Evolutionary conservation across 108 stramenopile species (phyloP), one percentile per base, ranked within the genome.

Genomic region (Nitzschia sp.): DNA sequence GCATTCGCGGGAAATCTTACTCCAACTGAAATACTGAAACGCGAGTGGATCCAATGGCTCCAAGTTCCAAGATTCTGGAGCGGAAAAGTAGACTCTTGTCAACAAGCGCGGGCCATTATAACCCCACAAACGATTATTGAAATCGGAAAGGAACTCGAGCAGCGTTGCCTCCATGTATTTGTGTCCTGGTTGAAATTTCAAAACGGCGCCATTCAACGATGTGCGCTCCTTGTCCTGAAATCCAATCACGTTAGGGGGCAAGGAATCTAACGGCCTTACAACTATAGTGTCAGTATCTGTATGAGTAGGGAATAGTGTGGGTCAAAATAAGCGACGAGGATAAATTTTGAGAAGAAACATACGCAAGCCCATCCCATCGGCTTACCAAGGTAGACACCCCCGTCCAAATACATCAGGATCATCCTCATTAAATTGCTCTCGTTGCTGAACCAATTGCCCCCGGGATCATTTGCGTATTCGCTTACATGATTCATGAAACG

Each of bases 241-340:
- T 11, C 29, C 56, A 29, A 57, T 31, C 3, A 29, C 27, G 29
- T 57, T 57, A 5, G 5, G 56, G 11, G 49, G 21, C 11, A 51
- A 19, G 17, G 18, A 9, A 51, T 51, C 49, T 19, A 51, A 21
- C n/a, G 19, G 49, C 21, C 21, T 51, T 19, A 51, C 49, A n/a
- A 51, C 49, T 19, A 51, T 51, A 21, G 49, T 51, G 21, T 51
- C 49, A 5, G 49, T 51, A 51, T 51, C 49, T 51, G 38, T n/a
- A 42, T 42, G 15, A 8, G 38, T 42, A 8, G 38, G 15, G 38
- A 42, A 42, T 8, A 42, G 15, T 11, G 38, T 42, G 38, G 38
- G 15, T 42, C 38, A 42, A 42, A 15, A 42, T 11, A 42, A 15
- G 15, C 38, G 11, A 42, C 8, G 11, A 42, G 38, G 15, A 8